Percentiles rank a stretch among this genome's conserved stretches.
These are phyloP conservation scores for Lichtheimia hyalospora DNA, from an alignment of 371 early-diverging fungal species.

Conservation along the genomic window DNA sequence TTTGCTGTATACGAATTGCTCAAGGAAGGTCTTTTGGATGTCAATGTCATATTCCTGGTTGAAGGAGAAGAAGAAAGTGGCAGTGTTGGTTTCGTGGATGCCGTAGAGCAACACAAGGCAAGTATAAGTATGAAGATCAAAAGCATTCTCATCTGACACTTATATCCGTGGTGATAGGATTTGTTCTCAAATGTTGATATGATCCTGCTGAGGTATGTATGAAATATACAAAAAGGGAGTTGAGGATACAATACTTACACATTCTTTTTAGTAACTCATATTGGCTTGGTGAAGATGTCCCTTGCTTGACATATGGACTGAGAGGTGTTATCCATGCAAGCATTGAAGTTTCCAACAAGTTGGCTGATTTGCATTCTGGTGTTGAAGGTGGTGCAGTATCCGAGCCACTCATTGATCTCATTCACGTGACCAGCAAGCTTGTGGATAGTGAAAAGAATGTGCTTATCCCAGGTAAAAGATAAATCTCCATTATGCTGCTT, in stretches of 20 bases:
- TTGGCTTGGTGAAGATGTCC: conserved; percentile 70
- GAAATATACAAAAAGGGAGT: neutral
- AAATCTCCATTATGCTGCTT: neutral
- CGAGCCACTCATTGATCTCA: conserved; percentile 76
- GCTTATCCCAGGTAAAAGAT: conserved; percentile 63
- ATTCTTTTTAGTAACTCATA: conserved; percentile 59
- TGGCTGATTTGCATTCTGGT: conserved; percentile 79
- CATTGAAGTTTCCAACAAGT: conserved; percentile 54
- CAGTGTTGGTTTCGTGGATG: conserved; percentile 68
- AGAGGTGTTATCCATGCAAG: conserved; percentile 78
- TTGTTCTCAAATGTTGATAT: conserved; percentile 69
- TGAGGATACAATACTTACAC: neutral
- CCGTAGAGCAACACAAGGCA: conserved; percentile 56
- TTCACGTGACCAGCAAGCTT: conserved; percentile 65
- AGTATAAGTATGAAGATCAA: neutral
- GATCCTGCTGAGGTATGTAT: conserved; percentile 62
- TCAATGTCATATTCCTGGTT: conserved; percentile 77
- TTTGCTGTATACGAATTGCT: conserved; percentile 77
- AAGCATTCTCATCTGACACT: neutral
- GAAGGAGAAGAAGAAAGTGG: conserved; percentile 89
- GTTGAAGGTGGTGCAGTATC: conserved; percentile 85
- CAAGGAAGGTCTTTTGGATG: conserved; percentile 58
- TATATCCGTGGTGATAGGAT: conserved; percentile 22
- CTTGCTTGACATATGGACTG: conserved; percentile 71
- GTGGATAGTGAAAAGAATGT: conserved; percentile 62